Evolutionary conservation across 1,139 yeast genomes (phyloP), one percentile per base, ranked within the genome.

Genomic region (Pichia sp.): DNA sequence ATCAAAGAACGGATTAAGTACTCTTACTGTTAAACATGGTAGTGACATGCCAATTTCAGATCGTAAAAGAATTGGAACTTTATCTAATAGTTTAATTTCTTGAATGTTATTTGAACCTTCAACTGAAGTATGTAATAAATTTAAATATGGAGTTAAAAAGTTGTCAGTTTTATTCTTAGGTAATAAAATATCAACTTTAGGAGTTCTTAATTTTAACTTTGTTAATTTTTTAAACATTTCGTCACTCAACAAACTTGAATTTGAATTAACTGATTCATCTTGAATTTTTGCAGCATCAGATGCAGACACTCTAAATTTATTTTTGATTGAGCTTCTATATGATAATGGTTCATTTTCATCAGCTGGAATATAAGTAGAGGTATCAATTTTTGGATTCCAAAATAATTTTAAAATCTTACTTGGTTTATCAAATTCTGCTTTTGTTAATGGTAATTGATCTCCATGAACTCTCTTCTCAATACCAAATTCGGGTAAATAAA

Each of bases 381-480:
- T 80, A 66, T 91, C 98, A 50, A 87, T 80, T 18, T 95, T 95
- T 55, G 81, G 81, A 67, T 89, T 96, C 99, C 99, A 93, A 66
- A 79, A 90, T 49, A 93, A 73, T 67, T 91, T 97, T 62, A 93
- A 75, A 6, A 82, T 71, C 48, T 90, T 76, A 38, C 79, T 74
- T 30, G 68, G 67, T 64, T 84, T 86, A 65, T 88, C 95, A 68
- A 87, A 93, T 67, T 93, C 98, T 5, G 98, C 98, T 69, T 90
- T 90, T 29, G 81, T 83, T 57, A 93, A 74, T 18, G 99, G 99
- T 53, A 93, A 74, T 68, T 93, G 99, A 70, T 93, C 99, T 44
- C 98, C 97, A 64, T 93, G 99, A 30, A 93, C 98, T 63, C 99
- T 81, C 71, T 93, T 93, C 68, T 93, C 99, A 60, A 93, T 88